Evolutionary conservation across 306 rosid genomes (phyloP).

Genomic region (Phaseolus lunatus): DNA sequence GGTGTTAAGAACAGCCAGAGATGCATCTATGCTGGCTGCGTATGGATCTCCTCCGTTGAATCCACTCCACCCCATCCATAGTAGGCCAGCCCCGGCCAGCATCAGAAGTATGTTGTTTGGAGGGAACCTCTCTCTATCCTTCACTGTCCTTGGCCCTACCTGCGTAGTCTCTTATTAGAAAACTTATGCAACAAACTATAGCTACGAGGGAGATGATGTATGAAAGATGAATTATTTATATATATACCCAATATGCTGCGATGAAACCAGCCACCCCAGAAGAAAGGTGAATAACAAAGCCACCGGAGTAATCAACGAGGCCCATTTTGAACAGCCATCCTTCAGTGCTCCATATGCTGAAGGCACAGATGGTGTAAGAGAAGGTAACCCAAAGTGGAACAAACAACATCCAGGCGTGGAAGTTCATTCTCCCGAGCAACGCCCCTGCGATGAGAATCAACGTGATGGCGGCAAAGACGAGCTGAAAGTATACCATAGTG

Average conservation of each 20-base stretch:
- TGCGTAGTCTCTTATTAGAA: no score
- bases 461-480: slow-evolving; percentile 58
- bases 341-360: slow-evolving; percentile 47
- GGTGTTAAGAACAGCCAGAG: slow-evolving; percentile 62
- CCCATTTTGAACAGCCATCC: slow-evolving; percentile 54
- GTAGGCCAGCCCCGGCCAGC: slow-evolving; percentile 60
- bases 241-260: slow-evolving; percentile 48
- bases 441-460: slow-evolving; percentile 59
- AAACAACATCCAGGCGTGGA: slow-evolving; percentile 60
- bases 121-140: slow-evolving; percentile 57
- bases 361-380: slow-evolving; percentile 55
- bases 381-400: slow-evolving; percentile 60
- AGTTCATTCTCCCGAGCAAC: slow-evolving; percentile 59
- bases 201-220: background rate
- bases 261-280: slow-evolving; percentile 59
- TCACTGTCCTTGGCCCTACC: slow-evolving; percentile 57
- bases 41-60: slow-evolving; percentile 69
- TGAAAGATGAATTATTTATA: background rate
- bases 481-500: slow-evolving; percentile 57
- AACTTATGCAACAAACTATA: no score
- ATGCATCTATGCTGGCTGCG: slow-evolving; percentile 52
- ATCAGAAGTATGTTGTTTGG: slow-evolving; percentile 59
- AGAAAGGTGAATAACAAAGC: slow-evolving; percentile 54
- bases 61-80: slow-evolving; percentile 67
- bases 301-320: slow-evolving; percentile 57